Percentiles rank a stretch among this genome's conserved stretches.
These are phyloP conservation scores for Cryptococcus floricola DNA, from an alignment of 1,284 basidiomycete species.

Conservation along the genomic window DNA sequence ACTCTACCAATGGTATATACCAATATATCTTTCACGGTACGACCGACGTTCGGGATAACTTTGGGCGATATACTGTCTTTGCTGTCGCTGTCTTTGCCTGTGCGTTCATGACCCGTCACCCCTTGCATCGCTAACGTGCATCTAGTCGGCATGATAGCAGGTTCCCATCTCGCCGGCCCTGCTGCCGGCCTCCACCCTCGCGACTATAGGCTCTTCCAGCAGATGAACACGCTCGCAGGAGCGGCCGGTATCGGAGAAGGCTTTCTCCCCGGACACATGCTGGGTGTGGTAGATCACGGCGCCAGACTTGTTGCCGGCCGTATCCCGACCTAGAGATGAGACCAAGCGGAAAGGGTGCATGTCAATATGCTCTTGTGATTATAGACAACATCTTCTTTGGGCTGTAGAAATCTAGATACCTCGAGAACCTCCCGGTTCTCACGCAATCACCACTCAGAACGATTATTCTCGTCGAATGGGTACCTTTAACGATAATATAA, in stretches of 20 bases:
- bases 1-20: conserved; percentile 15
- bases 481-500: too few species aligned
- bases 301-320: conserved; percentile 26
- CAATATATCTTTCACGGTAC: conserved; percentile 23
- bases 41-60: conserved; percentile 12
- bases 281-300: conserved; percentile 21
- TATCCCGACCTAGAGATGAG: conserved; percentile 7
- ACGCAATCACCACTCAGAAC: too few species aligned
- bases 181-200: conserved; percentile 23
- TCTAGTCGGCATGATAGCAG: conserved; percentile 31
- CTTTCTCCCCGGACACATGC: conserved; percentile 26
- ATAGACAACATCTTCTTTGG: too few species aligned
- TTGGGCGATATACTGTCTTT: conserved; percentile 19
- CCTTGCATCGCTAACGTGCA: neutral
- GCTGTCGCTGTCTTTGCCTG: conserved; percentile 27
- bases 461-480: too few species aligned
- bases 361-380: too few species aligned
- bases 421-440: too few species aligned
- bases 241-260: conserved; percentile 34
- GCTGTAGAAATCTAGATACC: too few species aligned
- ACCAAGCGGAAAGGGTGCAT: too few species aligned
- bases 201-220: conserved; percentile 28
- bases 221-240: conserved; percentile 33
- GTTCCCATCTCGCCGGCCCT: conserved; percentile 17
- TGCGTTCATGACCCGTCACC: conserved; percentile 10